Conservation (phyloP, 345 rosid genomes). For the Passiflora organensis region DNA sequence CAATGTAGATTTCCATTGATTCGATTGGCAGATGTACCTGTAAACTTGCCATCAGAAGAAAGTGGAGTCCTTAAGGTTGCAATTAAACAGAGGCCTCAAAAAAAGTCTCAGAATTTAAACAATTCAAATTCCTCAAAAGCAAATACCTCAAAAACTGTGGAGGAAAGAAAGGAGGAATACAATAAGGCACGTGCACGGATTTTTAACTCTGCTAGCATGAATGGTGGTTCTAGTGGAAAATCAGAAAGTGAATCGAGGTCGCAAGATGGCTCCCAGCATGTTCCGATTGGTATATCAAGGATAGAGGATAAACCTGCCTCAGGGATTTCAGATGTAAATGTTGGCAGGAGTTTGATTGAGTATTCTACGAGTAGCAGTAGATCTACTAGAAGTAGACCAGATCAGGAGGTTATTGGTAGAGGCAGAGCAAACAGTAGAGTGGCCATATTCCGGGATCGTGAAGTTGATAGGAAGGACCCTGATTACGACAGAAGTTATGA, state of each 20-base stretch:
- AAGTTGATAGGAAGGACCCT: conserved; percentile 67
- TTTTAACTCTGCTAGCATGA: conserved; percentile 43
- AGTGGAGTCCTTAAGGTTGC: conserved; percentile 53
- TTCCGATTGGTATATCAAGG: conserved; percentile 34
- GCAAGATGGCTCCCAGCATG: conserved; percentile 37
- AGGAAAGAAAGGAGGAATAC: conserved; percentile 83
- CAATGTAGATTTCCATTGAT: conserved; percentile 49
- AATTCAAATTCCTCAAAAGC: conserved; percentile 37
- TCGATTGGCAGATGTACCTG: conserved; percentile 73
- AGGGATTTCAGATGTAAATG: conserved; percentile 37
- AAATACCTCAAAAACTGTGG: conserved; percentile 59
- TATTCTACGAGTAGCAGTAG: conserved; percentile 46
- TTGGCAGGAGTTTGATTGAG: conserved; percentile 41
- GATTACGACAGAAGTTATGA: conserved; percentile 79
- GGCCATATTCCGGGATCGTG: conserved; percentile 80
- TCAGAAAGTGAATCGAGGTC: conserved; percentile 43
- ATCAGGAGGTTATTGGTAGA: conserved; percentile 58
- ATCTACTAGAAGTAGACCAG: conserved; percentile 51
- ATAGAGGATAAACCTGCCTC: conserved; percentile 42
- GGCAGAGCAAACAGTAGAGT: conserved; percentile 47
- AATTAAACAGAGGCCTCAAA: conserved; percentile 72
- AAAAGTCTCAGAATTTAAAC: conserved; percentile 29
- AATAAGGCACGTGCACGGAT: conserved; percentile 75
- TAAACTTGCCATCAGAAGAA: conserved; percentile 56
- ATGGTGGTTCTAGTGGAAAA: conserved; percentile 31